Evolutionary conservation across 352 stramenopile genomes (phyloP).

Genomic region (Halophytophthora polymorphica): DNA sequence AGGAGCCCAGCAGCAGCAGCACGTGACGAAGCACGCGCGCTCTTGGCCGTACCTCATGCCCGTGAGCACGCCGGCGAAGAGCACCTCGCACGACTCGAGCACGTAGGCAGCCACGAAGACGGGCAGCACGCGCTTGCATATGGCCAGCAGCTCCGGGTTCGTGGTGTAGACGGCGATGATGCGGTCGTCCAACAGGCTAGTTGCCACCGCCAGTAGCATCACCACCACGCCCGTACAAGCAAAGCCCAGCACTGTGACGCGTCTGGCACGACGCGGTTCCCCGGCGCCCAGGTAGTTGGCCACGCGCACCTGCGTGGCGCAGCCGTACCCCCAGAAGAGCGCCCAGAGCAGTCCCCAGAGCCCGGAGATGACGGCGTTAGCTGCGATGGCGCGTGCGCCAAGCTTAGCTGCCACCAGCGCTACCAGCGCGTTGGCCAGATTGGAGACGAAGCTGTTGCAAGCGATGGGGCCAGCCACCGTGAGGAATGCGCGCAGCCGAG

Average conservation of each 20-base stretch:
- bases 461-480: slow-evolving; percentile 60
- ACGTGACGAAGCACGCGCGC: background rate
- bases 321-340: slow-evolving; percentile 80
- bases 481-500: slow-evolving; percentile 41
- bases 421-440: slow-evolving; percentile 62
- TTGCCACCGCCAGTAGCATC: slow-evolving; percentile 38
- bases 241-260: slow-evolving; percentile 52
- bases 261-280: slow-evolving; percentile 42
- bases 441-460: slow-evolving; percentile 72
- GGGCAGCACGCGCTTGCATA: slow-evolving; percentile 48
- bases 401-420: slow-evolving; percentile 66
- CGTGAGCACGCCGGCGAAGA: slow-evolving; percentile 51
- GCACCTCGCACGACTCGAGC: slow-evolving; percentile 63
- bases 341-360: slow-evolving; percentile 72
- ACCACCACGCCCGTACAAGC: slow-evolving; percentile 52
- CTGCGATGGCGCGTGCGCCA: slow-evolving; percentile 52
- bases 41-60: slow-evolving; percentile 50
- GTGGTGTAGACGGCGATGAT: slow-evolving; percentile 64
- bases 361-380: slow-evolving; percentile 66
- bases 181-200: slow-evolving; percentile 38
- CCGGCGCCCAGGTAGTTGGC: slow-evolving; percentile 73
- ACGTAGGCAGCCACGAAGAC: slow-evolving; percentile 61
- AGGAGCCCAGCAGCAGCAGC: slow-evolving; percentile 2
- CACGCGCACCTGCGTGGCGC: slow-evolving; percentile 71
- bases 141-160: slow-evolving; percentile 42